Conservation (phyloP, 2,329 filamentous ascomycete genomes). For the Plenodomus tracheiphilus region DNA sequence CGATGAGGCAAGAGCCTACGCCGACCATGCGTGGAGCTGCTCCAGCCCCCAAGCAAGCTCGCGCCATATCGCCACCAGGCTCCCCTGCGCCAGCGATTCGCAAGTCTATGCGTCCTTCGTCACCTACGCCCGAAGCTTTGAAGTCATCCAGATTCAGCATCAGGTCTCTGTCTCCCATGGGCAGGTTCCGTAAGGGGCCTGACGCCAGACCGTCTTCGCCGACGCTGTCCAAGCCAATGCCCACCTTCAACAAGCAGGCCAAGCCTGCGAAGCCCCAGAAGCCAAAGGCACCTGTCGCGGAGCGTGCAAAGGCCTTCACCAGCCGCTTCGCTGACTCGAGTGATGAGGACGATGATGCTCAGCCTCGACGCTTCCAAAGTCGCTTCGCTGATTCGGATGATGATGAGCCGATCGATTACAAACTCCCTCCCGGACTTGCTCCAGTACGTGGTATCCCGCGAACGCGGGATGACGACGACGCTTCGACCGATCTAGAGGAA, state of each 20-base stretch:
- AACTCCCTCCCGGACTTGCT: conserved; percentile 46
- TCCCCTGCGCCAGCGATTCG: conserved; percentile 32
- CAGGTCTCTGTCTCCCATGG: conserved; percentile 69
- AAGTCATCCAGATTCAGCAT: conserved; percentile 65
- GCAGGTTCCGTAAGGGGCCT: conserved; percentile 53
- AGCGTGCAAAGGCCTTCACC: conserved; percentile 28
- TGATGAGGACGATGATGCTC: conserved; percentile 54
- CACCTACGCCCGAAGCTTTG: conserved; percentile 31
- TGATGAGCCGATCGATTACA: conserved; percentile 59
- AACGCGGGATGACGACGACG: conserved; percentile 60
- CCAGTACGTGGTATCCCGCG: conserved; percentile 65
- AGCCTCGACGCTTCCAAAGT: conserved; percentile 47
- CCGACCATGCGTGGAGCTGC: conserved; percentile 36
- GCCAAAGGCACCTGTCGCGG: conserved; percentile 19
- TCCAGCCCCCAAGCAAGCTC: conserved; percentile 42
- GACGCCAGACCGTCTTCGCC: conserved; percentile 17
- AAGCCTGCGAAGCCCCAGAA: conserved; percentile 17
- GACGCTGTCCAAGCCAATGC: conserved; percentile 15
- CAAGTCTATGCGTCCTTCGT: conserved; percentile 39
- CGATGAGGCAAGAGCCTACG: conserved; percentile 62
- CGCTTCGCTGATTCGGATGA: conserved; percentile 55
- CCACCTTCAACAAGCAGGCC: conserved; percentile 23
- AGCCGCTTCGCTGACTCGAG: conserved; percentile 72
- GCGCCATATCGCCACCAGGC: conserved; percentile 47
- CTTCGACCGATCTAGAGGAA: conserved; percentile 57